Conservation (phyloP, 2,329 filamentous ascomycete species). For the Blastomyces parvus region DNA sequence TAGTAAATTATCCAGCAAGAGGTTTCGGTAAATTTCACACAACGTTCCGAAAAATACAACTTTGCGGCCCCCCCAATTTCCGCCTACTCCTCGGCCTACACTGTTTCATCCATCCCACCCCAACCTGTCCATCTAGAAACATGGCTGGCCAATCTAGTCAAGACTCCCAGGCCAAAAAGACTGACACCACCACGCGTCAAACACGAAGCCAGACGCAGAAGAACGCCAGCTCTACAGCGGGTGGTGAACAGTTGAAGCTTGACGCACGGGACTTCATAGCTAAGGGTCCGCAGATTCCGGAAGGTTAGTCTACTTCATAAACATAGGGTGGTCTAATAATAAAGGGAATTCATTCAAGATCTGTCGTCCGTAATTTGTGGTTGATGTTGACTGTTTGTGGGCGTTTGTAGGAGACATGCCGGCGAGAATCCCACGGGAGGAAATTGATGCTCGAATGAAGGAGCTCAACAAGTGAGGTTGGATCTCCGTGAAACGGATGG, state of each 20-base stretch:
- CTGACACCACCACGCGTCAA: neutral
- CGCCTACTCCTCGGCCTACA: neutral
- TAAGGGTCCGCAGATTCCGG: slow-evolving; percentile 7
- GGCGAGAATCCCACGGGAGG: slow-evolving; percentile 1
- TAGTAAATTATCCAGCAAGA: neutral
- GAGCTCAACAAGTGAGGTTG: slow-evolving; percentile 6
- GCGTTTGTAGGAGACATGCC: neutral
- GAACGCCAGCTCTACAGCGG: neutral
- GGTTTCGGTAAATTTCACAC: neutral
- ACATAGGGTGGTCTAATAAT: neutral
- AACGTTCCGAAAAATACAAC: neutral
- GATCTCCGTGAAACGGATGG: no score
- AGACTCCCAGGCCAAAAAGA: neutral
- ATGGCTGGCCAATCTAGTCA: neutral
- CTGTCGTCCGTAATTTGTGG: neutral
- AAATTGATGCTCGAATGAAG: slow-evolving; percentile 5
- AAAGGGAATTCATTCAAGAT: neutral
- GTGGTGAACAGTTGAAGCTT: neutral
- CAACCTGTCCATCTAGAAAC: neutral
- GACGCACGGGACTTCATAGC: slow-evolving; percentile 3
- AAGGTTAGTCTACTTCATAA: slow-evolving; percentile 3
- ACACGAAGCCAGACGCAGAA: slow-evolving; percentile 3
- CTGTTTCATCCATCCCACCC: neutral
- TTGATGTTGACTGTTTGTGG: neutral
- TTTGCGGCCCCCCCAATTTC: neutral